Evolutionary conservation across 2,329 filamentous ascomycete species (phyloP).

Genomic region (Parastagonospora nodorum): DNA sequence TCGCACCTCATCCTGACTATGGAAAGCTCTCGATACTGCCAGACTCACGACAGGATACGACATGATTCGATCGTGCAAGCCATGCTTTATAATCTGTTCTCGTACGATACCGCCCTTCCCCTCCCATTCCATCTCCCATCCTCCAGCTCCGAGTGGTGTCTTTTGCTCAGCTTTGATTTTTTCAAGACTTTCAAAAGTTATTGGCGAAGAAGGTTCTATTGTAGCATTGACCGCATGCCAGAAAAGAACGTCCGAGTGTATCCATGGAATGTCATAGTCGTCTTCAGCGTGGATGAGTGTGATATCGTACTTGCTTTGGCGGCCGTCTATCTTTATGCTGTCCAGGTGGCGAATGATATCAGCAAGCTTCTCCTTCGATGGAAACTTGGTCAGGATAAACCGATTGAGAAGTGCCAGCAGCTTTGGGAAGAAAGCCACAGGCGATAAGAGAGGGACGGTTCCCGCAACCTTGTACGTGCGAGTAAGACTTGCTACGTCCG

Average conservation of each 20-base stretch:
- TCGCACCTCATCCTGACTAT: slow-evolving; percentile 14
- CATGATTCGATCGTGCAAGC: slow-evolving; percentile 64
- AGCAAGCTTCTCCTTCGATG: slow-evolving; percentile 56
- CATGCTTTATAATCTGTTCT: slow-evolving; percentile 61
- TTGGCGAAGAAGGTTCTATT: slow-evolving; percentile 22
- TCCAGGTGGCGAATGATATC: slow-evolving; percentile 47
- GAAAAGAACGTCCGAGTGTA: slow-evolving; percentile 57
- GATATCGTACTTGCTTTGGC: slow-evolving; percentile 51
- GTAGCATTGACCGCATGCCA: slow-evolving; percentile 62
- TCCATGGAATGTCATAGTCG: slow-evolving; percentile 58
- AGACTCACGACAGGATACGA: slow-evolving; percentile 60
- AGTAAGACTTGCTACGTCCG: slow-evolving; percentile 59
- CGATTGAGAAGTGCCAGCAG: slow-evolving; percentile 49
- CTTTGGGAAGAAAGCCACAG: slow-evolving; percentile 55
- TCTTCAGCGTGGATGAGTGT: slow-evolving; percentile 59
- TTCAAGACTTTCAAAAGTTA: slow-evolving; percentile 55
- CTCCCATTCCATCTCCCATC: slow-evolving; percentile 56
- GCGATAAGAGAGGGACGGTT: slow-evolving; percentile 59
- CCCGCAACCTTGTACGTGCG: slow-evolving; percentile 64
- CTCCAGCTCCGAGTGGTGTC: slow-evolving; percentile 54
- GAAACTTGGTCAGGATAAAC: slow-evolving; percentile 59
- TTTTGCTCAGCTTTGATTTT: slow-evolving; percentile 48
- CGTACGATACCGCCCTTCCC: slow-evolving; percentile 56
- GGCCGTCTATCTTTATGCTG: slow-evolving; percentile 26
- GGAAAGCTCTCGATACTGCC: slow-evolving; percentile 57